These are phyloP conservation scores for Anthostomella pinea DNA, from an alignment of 2,329 filamentous ascomycete species.

Conservation along the genomic window DNA sequence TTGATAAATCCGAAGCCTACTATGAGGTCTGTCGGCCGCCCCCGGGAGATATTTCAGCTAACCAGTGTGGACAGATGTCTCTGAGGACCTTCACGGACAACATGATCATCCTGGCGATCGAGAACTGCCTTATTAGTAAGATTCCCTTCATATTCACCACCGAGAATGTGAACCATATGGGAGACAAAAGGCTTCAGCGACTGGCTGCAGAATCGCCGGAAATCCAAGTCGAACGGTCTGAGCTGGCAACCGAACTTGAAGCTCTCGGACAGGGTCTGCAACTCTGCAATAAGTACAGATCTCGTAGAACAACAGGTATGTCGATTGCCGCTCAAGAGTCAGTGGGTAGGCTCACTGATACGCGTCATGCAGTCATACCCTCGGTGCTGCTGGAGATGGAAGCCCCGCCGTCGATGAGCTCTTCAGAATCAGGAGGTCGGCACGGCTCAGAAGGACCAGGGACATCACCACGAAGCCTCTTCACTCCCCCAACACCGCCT, in stretches of 20 bases:
- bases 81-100: constrained; percentile 35
- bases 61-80: constrained; percentile 22
- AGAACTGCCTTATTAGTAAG: constrained; percentile 36
- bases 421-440: no score
- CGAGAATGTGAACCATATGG: constrained; percentile 30
- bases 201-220: constrained; percentile 28
- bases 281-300: constrained; percentile 21
- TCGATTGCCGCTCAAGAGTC: no score
- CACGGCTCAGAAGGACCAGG: no score
- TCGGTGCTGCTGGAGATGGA: no score
- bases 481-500: no score
- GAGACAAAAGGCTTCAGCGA: constrained; percentile 19
- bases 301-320: constrained; percentile 10
- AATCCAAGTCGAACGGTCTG: constrained; percentile 18
- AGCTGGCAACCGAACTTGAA: constrained; percentile 16
- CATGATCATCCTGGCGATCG: constrained; percentile 34
- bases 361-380: no score
- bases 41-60: neutral
- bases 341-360: no score
- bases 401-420: no score
- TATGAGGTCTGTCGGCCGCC: constrained; percentile 36
- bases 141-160: constrained; percentile 34
- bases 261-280: constrained; percentile 20
- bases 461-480: no score
- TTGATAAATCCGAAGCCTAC: constrained; percentile 44